Conservation (phyloP, 2,329 filamentous ascomycete species). For the Akanthomyces lecanii region DNA sequence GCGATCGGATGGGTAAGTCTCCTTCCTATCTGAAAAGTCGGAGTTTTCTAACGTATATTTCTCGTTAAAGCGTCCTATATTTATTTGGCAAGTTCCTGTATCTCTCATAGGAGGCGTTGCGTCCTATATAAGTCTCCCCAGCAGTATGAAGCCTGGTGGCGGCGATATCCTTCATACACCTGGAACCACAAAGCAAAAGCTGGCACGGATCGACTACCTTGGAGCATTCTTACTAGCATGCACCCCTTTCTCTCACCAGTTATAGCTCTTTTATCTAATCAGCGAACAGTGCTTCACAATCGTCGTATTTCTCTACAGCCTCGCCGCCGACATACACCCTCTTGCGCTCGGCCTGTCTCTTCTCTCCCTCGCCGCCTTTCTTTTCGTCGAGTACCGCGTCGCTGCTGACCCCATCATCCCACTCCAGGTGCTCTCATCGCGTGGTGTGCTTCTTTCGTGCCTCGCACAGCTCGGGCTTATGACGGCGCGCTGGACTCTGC, state of each 20-base stretch:
- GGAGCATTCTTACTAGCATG: constrained; percentile 64
- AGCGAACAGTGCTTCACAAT: constrained; percentile 55
- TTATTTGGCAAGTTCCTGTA: constrained; percentile 66
- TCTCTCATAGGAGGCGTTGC: constrained; percentile 56
- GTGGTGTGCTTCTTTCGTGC: constrained; percentile 69
- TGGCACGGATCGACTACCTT: constrained; percentile 68
- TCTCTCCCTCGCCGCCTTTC: constrained; percentile 47
- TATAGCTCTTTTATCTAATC: constrained; percentile 17
- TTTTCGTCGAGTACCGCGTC: constrained; percentile 59
- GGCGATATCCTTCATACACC: constrained; percentile 15
- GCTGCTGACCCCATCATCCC: constrained; percentile 72
- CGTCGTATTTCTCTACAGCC: constrained; percentile 66
- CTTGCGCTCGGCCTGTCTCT: constrained; percentile 58
- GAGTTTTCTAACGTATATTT: neutral
- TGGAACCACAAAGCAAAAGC: constrained; percentile 44
- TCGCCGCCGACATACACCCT: constrained; percentile 59
- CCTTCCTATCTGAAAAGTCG: neutral
- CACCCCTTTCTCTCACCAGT: neutral
- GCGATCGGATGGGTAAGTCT: constrained; percentile 63
- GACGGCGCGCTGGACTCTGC: constrained; percentile 73
- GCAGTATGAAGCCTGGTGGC: constrained; percentile 16
- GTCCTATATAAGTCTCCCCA: constrained; percentile 63
- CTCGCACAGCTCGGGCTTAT: constrained; percentile 72
- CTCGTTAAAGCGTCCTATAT: constrained; percentile 57
- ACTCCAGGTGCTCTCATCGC: constrained; percentile 62